Evolutionary conservation across 768 basidiomycete species (phyloP).

Genomic region (Mycena vulgaris): DNA sequence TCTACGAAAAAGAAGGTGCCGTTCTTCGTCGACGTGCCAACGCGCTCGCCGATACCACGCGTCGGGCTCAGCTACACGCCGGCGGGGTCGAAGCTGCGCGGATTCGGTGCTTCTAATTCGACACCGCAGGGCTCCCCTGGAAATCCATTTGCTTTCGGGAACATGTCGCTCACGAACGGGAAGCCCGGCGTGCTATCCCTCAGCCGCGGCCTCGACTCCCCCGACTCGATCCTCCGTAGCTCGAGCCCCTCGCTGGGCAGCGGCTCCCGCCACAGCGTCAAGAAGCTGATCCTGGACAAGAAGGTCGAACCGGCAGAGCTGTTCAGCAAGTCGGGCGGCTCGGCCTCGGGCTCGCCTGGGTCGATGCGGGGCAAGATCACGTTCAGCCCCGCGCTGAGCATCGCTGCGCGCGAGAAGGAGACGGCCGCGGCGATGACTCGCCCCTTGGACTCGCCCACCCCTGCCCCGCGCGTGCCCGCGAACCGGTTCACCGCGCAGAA

Average conservation of each 20-base stretch:
- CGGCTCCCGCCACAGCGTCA: constrained; percentile 74
- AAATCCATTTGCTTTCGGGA: constrained; percentile 53
- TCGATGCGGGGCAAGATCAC: constrained; percentile 69
- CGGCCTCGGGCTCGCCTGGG: constrained; percentile 54
- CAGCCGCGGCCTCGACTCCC: constrained; percentile 62
- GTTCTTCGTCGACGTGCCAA: constrained; percentile 84
- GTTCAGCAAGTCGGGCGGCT: constrained; percentile 64
- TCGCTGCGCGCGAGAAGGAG: constrained; percentile 84
- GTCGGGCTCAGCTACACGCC: constrained; percentile 77
- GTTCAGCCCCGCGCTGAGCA: constrained; percentile 82
- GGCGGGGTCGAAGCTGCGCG: constrained; percentile 79
- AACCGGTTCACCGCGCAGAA: constrained; percentile 57
- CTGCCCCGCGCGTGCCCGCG: constrained; percentile 48
- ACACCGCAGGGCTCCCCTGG: constrained; percentile 54
- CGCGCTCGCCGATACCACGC: constrained; percentile 78
- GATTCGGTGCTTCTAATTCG: constrained; percentile 71
- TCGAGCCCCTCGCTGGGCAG: constrained; percentile 69
- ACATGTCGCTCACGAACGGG: constrained; percentile 66
- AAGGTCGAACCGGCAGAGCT: constrained; percentile 83
- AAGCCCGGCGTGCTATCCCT: constrained; percentile 71
- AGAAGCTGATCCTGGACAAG: constrained; percentile 93
- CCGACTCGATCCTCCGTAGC: constrained; percentile 76
- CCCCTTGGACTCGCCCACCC: constrained; percentile 54
- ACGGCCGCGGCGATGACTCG: constrained; percentile 48
- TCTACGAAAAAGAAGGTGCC: constrained; percentile 82